Conservation (phyloP, 1,284 basidiomycete genomes). For the Inonotus hispidus region DNA sequence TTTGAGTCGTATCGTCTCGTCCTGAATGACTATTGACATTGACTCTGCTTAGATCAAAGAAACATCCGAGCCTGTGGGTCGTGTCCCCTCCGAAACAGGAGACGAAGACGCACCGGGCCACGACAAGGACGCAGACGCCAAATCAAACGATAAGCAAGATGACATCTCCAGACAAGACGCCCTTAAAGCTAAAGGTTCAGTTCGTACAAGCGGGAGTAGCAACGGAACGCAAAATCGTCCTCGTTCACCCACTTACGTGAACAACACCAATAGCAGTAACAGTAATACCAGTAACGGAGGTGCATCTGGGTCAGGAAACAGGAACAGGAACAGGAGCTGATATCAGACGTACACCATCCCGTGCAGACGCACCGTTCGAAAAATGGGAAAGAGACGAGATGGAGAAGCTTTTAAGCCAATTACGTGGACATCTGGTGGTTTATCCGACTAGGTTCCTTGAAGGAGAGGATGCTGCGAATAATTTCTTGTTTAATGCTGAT, state of each 20-base stretch:
- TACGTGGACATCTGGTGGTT: conserved; percentile 81
- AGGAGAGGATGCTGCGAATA: conserved; percentile 79
- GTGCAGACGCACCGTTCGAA: conserved; percentile 66
- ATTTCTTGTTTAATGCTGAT: conserved; percentile 90
- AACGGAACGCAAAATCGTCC: not conserved
- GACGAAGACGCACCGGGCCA: conserved; percentile 37
- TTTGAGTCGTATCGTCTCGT: conserved; percentile 4
- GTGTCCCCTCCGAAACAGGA: conserved; percentile 53
- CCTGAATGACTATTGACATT: conserved; percentile 15
- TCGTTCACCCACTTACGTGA: conserved; percentile 13
- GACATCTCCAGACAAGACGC: conserved; percentile 18
- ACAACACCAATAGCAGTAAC: conserved; percentile 4
- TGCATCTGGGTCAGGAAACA: too few relatives aligned
- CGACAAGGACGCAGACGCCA: conserved; percentile 6
- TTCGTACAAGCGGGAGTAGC: conserved; percentile 4
- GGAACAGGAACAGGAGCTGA: conserved; percentile 28
- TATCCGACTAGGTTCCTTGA: conserved; percentile 83
- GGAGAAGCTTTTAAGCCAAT: conserved; percentile 72
- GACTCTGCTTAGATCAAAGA: conserved; percentile 47
- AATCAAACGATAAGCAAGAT: conserved; percentile 18
- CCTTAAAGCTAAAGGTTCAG: conserved; percentile 6
- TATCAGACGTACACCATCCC: conserved; percentile 36
- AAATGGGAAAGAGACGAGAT: conserved; percentile 84
- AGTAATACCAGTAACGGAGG: too few relatives aligned
- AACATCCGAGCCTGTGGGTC: conserved; percentile 41